Evolutionary conservation across 2,329 filamentous ascomycete species (phyloP).

Genomic region (Beauveria caledonica): DNA sequence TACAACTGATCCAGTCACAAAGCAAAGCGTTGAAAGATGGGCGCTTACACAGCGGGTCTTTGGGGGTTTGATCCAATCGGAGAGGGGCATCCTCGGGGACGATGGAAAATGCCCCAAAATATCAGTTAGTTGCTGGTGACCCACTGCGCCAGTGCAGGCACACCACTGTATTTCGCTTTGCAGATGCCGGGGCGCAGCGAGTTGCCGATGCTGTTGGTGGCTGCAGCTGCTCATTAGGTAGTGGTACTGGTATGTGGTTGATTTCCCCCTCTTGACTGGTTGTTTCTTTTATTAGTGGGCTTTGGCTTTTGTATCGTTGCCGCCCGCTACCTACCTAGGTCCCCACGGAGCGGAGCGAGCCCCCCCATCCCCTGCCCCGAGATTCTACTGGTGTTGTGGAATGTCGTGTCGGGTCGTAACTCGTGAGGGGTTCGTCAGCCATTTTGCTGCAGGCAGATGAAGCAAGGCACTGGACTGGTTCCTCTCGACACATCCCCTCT

Average conservation of each 20-base stretch:
- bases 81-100: background rate
- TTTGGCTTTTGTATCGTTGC: background rate
- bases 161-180: background rate
- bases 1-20: constrained; percentile 10
- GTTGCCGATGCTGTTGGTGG: background rate
- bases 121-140: too few species aligned
- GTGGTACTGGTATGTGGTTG: too few species aligned
- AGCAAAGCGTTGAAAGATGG: background rate
- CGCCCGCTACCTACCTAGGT: background rate
- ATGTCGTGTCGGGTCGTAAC: background rate
- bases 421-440: background rate
- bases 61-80: background rate
- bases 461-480: background rate
- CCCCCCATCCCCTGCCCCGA: background rate
- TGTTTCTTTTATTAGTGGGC: background rate
- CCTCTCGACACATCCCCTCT: background rate
- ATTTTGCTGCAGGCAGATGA: background rate
- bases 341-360: background rate
- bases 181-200: background rate
- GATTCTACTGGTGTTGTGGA: background rate
- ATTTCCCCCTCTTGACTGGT: background rate
- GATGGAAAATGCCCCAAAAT: background rate
- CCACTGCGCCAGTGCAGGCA: background rate
- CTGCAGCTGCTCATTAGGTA: background rate
- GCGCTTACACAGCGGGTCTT: constrained; percentile 10